Conservation (phyloP, 2,329 filamentous ascomycete species). For the Botrytis fragariae region DNA sequence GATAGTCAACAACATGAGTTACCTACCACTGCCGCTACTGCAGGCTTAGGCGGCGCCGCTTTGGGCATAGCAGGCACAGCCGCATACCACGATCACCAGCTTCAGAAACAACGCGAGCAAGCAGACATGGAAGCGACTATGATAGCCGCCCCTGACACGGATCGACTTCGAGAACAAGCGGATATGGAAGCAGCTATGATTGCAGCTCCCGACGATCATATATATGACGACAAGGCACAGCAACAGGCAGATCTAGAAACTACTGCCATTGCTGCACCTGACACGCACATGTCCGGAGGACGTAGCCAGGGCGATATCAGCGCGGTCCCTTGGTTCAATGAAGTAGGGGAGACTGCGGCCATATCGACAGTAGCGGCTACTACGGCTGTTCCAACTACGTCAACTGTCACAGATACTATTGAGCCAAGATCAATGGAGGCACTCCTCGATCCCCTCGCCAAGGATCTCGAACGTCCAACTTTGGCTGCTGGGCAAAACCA, state of each 20-base stretch:
- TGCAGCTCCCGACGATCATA: constrained; percentile 30
- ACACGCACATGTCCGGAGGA: constrained; percentile 29
- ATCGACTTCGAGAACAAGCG: constrained; percentile 25
- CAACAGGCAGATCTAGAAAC: constrained; percentile 27
- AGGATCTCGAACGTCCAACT: constrained; percentile 26
- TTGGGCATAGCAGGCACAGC: constrained; percentile 24
- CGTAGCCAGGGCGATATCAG: constrained; percentile 28
- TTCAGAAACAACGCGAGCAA: constrained; percentile 24
- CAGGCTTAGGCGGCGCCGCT: constrained; percentile 29
- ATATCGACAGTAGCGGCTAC: constrained; percentile 1
- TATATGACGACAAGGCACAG: constrained; percentile 21
- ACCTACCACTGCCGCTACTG: constrained; percentile 22
- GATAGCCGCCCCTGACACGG: constrained; percentile 32
- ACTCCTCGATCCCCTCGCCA: constrained; percentile 24
- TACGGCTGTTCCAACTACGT: background rate
- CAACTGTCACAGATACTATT: background rate
- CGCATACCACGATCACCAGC: constrained; percentile 25
- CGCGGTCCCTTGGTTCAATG: background rate
- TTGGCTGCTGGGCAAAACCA: constrained; percentile 32
- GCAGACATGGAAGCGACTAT: constrained; percentile 24
- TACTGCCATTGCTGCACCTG: constrained; percentile 19
- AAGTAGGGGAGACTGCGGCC: background rate
- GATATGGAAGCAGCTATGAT: constrained; percentile 30
- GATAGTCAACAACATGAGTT: constrained; percentile 12
- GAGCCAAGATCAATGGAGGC: constrained; percentile 19